Percentiles rank a stretch among this genome's conserved stretches.
These are phyloP conservation scores for Corylus heterophylla DNA, from an alignment of 306 rosid genomes.

Conservation along the genomic window DNA sequence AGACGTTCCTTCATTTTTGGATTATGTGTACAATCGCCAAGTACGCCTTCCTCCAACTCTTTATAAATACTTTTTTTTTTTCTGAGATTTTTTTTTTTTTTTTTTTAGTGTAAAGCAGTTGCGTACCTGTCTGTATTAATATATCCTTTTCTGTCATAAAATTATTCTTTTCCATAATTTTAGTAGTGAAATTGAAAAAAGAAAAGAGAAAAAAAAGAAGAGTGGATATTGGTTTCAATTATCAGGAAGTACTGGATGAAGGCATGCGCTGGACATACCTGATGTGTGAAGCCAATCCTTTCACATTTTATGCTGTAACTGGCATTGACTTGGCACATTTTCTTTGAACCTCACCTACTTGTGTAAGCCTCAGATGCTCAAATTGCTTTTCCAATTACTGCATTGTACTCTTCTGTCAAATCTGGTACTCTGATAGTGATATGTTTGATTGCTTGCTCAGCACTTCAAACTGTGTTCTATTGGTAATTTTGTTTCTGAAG, in stretches of 20 bases:
- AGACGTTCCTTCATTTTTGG: constrained; percentile 93
- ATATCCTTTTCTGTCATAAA: not conserved
- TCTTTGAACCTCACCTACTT: not conserved
- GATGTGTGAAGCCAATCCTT: not conserved
- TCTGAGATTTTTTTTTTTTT: not conserved
- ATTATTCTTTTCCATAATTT: not conserved
- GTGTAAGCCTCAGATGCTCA: not conserved
- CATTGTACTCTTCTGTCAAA: not conserved
- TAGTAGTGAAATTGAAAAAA: not conserved
- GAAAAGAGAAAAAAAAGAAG: not conserved
- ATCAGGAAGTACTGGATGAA: not conserved
- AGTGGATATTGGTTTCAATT: not conserved
- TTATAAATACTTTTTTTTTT: not conserved
- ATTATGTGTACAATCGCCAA: constrained; percentile 90
- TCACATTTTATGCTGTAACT: not conserved
- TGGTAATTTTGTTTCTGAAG: not conserved
- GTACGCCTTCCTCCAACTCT: constrained; percentile 44
- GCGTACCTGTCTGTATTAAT: not conserved
- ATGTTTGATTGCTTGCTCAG: not conserved
- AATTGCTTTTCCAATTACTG: not conserved
- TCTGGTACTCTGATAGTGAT: not conserved
- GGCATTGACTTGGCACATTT: not conserved
- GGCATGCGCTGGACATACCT: not conserved
- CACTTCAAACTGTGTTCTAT: not conserved
- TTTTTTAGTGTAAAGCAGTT: not conserved